Evolutionary conservation across 2,329 filamentous ascomycete genomes (phyloP).

Genomic region (Venturia oleaginea): DNA sequence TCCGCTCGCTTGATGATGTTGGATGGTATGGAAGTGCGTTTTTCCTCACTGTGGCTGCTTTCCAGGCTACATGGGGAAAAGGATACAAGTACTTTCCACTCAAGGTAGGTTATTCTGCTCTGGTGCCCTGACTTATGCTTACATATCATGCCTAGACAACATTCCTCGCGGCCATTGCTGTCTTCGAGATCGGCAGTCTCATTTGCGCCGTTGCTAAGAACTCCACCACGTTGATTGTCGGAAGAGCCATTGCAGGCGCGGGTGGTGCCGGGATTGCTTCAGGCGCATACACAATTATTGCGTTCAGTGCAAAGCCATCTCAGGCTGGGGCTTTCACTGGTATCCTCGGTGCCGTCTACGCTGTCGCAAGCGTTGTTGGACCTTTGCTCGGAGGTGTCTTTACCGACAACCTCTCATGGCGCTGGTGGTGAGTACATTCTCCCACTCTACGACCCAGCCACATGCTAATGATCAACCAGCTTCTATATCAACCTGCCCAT

Average conservation of each 20-base stretch:
- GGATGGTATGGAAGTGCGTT: conserved; percentile 33
- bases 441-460: background rate
- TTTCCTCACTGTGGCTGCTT: conserved; percentile 26
- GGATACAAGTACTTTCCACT: conserved; percentile 31
- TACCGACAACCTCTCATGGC: conserved; percentile 29
- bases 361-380: conserved; percentile 32
- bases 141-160: conserved; percentile 28
- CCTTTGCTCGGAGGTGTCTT: conserved; percentile 36
- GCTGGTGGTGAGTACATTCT: conserved; percentile 21
- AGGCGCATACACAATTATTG: conserved; percentile 34
- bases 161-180: conserved; percentile 24
- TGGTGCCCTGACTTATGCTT: conserved; percentile 22
- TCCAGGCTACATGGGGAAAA: conserved; percentile 39
- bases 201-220: conserved; percentile 36
- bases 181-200: conserved; percentile 47
- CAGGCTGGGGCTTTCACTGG: conserved; percentile 32
- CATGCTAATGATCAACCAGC: background rate
- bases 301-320: conserved; percentile 32
- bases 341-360: conserved; percentile 27
- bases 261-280: conserved; percentile 33
- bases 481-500: conserved; percentile 38
- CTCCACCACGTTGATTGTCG: conserved; percentile 27
- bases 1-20: conserved; percentile 27
- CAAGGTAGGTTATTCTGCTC: background rate
- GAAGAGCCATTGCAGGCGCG: conserved; percentile 32